A percentile compares a stretch with the other conserved stretches of the same genome.
These are phyloP conservation scores for Avicennia marina DNA, from an alignment of 257 asterid species.

Conservation along the genomic window DNA sequence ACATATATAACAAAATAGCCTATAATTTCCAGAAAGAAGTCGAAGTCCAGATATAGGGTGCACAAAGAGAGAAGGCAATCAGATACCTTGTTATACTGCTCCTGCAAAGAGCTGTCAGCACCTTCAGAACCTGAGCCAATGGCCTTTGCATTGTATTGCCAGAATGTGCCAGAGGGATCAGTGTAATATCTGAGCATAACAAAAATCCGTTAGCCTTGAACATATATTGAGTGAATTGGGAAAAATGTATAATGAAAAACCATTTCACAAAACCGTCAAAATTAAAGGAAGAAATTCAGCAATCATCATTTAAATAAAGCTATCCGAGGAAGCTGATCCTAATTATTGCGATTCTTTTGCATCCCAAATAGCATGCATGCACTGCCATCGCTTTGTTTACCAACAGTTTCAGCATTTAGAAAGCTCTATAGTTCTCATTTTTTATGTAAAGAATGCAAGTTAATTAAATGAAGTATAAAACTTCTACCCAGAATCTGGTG, in stretches of 20 bases:
- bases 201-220: slow-evolving; percentile 17
- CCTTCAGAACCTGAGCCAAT: slow-evolving; percentile 97
- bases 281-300: too few species aligned
- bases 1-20: neutral
- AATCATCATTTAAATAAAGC: too few species aligned
- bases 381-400: neutral
- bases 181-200: slow-evolving; percentile 58
- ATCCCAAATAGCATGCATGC: neutral
- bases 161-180: slow-evolving; percentile 94
- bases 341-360: too few species aligned
- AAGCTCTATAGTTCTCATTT: too few species aligned
- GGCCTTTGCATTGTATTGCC: slow-evolving; percentile 97
- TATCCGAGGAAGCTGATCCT: too few species aligned
- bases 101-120: slow-evolving; percentile 98
- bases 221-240: too few species aligned
- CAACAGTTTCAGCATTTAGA: neutral
- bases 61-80: neutral
- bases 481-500: too few species aligned
- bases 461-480: too few species aligned
- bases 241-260: too few species aligned
- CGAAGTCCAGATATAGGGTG: too few species aligned
- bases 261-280: too few species aligned
- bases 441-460: too few species aligned
- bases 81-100: slow-evolving; percentile 80
- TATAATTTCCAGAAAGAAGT: neutral